Conservation (phyloP, 352 stramenopile species). For the Pythium plurisporium region DNA sequence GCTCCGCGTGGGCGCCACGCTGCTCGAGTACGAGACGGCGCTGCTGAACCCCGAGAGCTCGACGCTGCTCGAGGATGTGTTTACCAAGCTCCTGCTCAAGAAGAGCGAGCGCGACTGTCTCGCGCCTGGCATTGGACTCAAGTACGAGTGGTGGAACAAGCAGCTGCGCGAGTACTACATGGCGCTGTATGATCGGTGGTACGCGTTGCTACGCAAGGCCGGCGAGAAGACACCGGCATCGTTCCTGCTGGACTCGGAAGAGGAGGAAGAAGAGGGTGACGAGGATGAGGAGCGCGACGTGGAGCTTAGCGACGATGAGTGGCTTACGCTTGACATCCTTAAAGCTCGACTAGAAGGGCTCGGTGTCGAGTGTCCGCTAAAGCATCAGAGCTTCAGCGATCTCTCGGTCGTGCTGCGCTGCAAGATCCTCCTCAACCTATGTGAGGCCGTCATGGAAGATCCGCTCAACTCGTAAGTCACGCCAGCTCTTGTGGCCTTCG, state of each 20-base stretch:
- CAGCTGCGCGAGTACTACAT: slow-evolving; percentile 81
- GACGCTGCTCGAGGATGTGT: slow-evolving; percentile 74
- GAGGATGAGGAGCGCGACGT: slow-evolving; percentile 45
- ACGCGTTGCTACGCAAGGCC: slow-evolving; percentile 66
- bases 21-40: slow-evolving; percentile 82
- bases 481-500: too few species aligned
- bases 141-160: slow-evolving; percentile 89
- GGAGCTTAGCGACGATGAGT: slow-evolving; percentile 77
- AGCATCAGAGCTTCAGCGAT: slow-evolving; percentile 75
- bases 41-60: slow-evolving; percentile 69
- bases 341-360: slow-evolving; percentile 30
- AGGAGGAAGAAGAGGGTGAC: slow-evolving; percentile 30
- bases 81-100: slow-evolving; percentile 81
- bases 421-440: slow-evolving; percentile 80
- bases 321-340: slow-evolving; percentile 30
- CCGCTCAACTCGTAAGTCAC: slow-evolving; percentile 68
- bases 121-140: slow-evolving; percentile 69
- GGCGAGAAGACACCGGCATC: slow-evolving; percentile 59
- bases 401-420: slow-evolving; percentile 67
- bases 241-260: slow-evolving; percentile 55
- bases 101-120: slow-evolving; percentile 79
- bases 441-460: slow-evolving; percentile 77
- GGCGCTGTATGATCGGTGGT: slow-evolving; percentile 79
- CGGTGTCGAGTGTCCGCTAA: slow-evolving; percentile 27
- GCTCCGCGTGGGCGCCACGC: slow-evolving; percentile 67